Evolutionary conservation across 2,329 filamentous ascomycete species (phyloP).

Genomic region (Tolypocladium guangdongense): DNA sequence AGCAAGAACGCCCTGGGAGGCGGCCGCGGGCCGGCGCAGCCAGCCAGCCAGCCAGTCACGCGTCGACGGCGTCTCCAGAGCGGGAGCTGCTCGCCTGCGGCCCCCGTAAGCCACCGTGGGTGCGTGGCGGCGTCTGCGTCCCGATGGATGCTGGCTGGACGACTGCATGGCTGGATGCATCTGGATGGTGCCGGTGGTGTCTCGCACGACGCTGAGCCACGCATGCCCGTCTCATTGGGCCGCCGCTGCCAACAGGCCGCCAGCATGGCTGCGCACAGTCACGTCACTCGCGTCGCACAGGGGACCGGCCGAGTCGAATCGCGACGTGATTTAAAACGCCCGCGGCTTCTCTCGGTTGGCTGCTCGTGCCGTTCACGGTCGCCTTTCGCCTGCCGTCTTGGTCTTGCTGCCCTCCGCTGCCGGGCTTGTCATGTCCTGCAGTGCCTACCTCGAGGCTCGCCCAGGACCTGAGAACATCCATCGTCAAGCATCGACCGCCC

Average conservation of each 20-base stretch:
- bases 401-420: neutral
- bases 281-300: neutral
- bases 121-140: neutral
- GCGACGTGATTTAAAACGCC: neutral
- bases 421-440: neutral
- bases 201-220: constrained; percentile 1
- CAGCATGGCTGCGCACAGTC: neutral
- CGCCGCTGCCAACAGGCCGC: neutral
- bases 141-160: neutral
- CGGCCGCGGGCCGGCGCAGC: neutral
- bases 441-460: neutral
- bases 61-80: too few species aligned
- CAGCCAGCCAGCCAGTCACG: neutral
- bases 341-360: neutral
- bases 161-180: neutral
- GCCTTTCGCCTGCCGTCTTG: neutral
- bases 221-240: constrained; percentile 1
- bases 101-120: too few species aligned
- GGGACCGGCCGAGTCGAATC: neutral
- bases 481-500: neutral
- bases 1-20: neutral
- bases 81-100: neutral
- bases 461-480: neutral
- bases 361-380: neutral
- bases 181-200: neutral